Conservation (phyloP, 2,329 filamentous ascomycete species). For the Cladophialophora bantiana region DNA sequence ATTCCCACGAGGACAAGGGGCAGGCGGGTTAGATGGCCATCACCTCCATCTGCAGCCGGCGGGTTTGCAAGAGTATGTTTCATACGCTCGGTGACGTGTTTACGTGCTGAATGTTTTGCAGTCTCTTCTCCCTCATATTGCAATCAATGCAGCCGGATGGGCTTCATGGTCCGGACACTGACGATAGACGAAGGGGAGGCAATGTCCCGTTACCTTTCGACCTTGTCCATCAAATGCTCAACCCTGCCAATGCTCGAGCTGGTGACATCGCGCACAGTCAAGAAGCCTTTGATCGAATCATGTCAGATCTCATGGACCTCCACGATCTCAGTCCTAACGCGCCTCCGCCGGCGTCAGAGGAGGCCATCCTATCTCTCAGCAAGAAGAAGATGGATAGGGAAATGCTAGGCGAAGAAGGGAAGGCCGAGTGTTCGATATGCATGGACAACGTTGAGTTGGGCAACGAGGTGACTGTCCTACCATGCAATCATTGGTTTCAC, state of each 20-base stretch:
- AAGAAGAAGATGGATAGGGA: conserved; percentile 73
- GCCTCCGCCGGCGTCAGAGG: conserved; percentile 78
- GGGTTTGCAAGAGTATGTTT: conserved; percentile 36
- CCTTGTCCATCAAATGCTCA: conserved; percentile 52
- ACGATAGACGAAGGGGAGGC: conserved; percentile 10
- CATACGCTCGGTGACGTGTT: background rate
- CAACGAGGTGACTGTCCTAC: conserved; percentile 76
- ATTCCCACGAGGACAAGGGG: conserved; percentile 1
- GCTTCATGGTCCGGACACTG: conserved; percentile 13
- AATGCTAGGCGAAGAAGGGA: conserved; percentile 72
- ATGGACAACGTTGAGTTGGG: conserved; percentile 81
- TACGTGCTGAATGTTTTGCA: conserved; percentile 13
- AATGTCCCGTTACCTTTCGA: conserved; percentile 50
- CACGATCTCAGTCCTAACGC: conserved; percentile 70
- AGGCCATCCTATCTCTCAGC: conserved; percentile 75
- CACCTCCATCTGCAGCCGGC: conserved; percentile 20
- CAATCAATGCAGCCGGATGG: conserved; percentile 31
- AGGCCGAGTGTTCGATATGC: conserved; percentile 88
- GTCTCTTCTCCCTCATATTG: conserved; percentile 38
- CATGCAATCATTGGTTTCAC: conserved; percentile 95
- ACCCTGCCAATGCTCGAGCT: conserved; percentile 52
- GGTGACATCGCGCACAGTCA: conserved; percentile 91
- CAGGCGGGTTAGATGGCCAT: background rate
- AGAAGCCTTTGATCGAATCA: conserved; percentile 86
- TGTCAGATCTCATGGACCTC: conserved; percentile 86